A percentile compares a stretch with the other conserved stretches of the same genome.
These are phyloP conservation scores for Sabuloglossum arenarium DNA, from an alignment of 495 filamentous ascomycete genomes.

Conservation along the genomic window DNA sequence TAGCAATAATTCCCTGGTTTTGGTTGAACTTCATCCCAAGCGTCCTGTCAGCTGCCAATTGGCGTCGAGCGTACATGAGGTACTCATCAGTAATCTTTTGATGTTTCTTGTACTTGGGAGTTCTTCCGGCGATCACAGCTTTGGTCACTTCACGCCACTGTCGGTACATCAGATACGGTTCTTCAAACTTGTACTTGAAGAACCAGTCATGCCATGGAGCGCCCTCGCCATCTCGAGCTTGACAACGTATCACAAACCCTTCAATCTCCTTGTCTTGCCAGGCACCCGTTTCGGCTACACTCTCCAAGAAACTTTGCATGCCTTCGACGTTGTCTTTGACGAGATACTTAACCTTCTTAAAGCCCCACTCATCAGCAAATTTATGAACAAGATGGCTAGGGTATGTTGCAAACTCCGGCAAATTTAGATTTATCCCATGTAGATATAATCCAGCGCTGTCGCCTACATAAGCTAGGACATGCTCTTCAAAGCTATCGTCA, in stretches of 20 bases:
- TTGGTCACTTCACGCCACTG: slow-evolving; percentile 98
- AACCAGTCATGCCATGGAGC: slow-evolving; percentile 68
- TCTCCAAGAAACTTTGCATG: slow-evolving; percentile 62
- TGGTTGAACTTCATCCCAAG: slow-evolving; percentile 46
- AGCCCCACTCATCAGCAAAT: slow-evolving; percentile 87
- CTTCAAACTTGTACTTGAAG: slow-evolving; percentile 99
- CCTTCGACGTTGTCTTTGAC: slow-evolving; percentile 49
- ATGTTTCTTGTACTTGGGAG: slow-evolving; percentile 68
- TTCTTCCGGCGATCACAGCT: slow-evolving; percentile 53
- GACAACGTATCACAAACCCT: slow-evolving; percentile 89
- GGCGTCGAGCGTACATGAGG: slow-evolving; percentile 52
- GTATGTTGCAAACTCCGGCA: slow-evolving; percentile 75
- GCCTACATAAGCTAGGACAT: slow-evolving; percentile 77
- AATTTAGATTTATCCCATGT: slow-evolving; percentile 87
- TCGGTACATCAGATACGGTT: slow-evolving; percentile 93
- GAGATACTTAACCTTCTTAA: slow-evolving; percentile 69
- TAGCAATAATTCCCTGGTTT: slow-evolving; percentile 90
- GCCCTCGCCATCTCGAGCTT: slow-evolving; percentile 29
- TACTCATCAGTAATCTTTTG: slow-evolving; percentile 80
- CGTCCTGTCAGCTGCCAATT: slow-evolving; percentile 40
- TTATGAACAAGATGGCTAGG: slow-evolving; percentile 54
- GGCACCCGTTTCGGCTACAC: slow-evolving; percentile 62
- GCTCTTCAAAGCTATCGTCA: slow-evolving; percentile 90
- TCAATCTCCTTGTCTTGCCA: slow-evolving; percentile 86
- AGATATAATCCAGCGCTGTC: slow-evolving; percentile 79